Percentiles rank a stretch among this genome's conserved stretches.
Evolutionary conservation across 148 eudicot species (phyloP).

Genomic region (Rhododendron griersonianum): DNA sequence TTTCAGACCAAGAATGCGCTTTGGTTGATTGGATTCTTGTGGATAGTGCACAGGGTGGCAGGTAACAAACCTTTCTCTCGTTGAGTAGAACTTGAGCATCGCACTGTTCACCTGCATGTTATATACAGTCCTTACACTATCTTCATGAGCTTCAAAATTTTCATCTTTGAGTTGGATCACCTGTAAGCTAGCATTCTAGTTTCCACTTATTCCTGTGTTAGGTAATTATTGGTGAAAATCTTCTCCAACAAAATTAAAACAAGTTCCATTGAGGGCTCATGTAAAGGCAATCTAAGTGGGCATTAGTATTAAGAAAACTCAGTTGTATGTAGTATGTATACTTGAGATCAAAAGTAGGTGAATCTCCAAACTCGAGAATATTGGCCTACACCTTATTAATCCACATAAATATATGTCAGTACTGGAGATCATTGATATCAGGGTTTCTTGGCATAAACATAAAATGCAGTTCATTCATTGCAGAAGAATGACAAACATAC

Average conservation of each 20-base stretch:
- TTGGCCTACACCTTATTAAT: not conserved
- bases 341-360: not conserved
- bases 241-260: not conserved
- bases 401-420: not conserved
- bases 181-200: not conserved
- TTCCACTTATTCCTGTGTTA: not conserved
- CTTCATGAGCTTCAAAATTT: not conserved
- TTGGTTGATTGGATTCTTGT: conserved; percentile 84
- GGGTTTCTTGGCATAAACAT: not conserved
- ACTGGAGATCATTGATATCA: not conserved
- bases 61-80: conserved; percentile 32
- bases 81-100: not conserved
- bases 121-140: not conserved
- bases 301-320: not conserved
- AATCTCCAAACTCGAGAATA: not conserved
- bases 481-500: not conserved
- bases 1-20: conserved; percentile 71
- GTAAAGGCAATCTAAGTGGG: not conserved
- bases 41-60: conserved; percentile 92
- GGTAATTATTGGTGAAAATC: not conserved
- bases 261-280: not conserved
- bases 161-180: not conserved
- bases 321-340: not conserved
- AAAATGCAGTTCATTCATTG: not conserved
- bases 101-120: not conserved